Conservation (phyloP, 345 rosid genomes). For the thale cress (Arabidopsis thaliana) region DNA sequence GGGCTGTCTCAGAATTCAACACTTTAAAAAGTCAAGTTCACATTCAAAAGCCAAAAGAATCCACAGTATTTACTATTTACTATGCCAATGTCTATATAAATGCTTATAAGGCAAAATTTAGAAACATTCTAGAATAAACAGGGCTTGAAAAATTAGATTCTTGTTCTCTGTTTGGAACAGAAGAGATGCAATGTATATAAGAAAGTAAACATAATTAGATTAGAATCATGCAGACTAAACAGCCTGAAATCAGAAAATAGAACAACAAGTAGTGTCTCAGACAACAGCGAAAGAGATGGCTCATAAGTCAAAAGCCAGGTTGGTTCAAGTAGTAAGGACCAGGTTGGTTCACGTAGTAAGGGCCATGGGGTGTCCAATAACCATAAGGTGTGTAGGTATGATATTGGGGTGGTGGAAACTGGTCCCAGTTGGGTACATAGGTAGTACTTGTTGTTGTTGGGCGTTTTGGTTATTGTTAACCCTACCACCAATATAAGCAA, state of each 20-base stretch:
- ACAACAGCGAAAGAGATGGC: not conserved
- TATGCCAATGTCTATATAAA: not conserved
- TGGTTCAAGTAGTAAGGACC: not conserved
- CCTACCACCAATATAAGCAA: slow-evolving; percentile 50
- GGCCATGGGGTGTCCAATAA: not conserved
- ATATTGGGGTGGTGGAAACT: not conserved
- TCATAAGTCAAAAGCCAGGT: not conserved
- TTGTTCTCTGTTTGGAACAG: not conserved
- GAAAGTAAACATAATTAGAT: not conserved
- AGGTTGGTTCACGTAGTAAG: not conserved
- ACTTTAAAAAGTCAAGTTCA: slow-evolving; percentile 17
- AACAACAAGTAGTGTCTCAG: not conserved
- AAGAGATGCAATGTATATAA: not conserved
- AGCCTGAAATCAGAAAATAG: not conserved
- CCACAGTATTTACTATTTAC: not conserved
- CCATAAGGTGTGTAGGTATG: not conserved
- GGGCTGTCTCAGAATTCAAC: slow-evolving; percentile 21
- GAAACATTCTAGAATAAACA: not conserved
- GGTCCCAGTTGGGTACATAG: not conserved
- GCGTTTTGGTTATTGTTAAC: not conserved
- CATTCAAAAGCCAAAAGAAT: not conserved
- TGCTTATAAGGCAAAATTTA: not conserved
- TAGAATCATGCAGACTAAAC: not conserved
- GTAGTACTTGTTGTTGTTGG: not conserved
- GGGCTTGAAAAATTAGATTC: not conserved